Base-by-base conservation (phyloP, 768 basidiomycete species). In the Pisolithus orientalis region DNA sequence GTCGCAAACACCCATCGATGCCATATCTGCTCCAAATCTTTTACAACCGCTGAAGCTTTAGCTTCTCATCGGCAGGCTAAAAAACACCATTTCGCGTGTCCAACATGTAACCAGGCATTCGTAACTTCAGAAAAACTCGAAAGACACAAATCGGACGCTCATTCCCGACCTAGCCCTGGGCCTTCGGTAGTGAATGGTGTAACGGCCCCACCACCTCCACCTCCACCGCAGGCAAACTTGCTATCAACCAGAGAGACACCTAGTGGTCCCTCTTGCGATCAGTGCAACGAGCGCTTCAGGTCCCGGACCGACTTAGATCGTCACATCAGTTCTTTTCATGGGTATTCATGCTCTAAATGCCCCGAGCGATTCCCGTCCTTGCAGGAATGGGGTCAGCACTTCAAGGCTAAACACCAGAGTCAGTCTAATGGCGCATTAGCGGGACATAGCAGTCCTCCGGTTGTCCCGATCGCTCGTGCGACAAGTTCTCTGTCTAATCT, bases 381-480 rank as follows among this genome's bases (percentile, higher is more conserved):
- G 28, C 0, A 59, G 13, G 65, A 65, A 38, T 66, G 65, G 65
- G 66, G 66, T 31, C 16, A 49, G 28, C 65, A 65, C 40, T 64
- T 65, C 51, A 63, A 61, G 40, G 44, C 44, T 42, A 54, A 44
- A 27, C 65, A 67, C 24, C 53, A 39, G 6, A 4, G 48, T 45
- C 54, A 51, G 25, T 44, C 57, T 0, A 56, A 50, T 1, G 10
- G 39, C 25, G 13, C 46, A 34, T 44, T 52, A n/a, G 10, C 50
- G 42, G 31, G 55, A 28, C 51, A 25, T 34, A 55, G 56, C 46
- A 57, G 49, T 39, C 1, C 47, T 52, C 61, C 63, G 21, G 28
- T 53, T 39, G 51, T 55, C 39, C 16, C 44, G 38, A 8, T 32
- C 9, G 7, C n/a, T 45, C 57, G 49, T n/a, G 55, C 56, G 2